A percentile compares a stretch with the other conserved stretches of the same genome.
Evolutionary conservation across 2,329 filamentous ascomycete species (phyloP).

Genomic region (Fusarium hainanense): DNA sequence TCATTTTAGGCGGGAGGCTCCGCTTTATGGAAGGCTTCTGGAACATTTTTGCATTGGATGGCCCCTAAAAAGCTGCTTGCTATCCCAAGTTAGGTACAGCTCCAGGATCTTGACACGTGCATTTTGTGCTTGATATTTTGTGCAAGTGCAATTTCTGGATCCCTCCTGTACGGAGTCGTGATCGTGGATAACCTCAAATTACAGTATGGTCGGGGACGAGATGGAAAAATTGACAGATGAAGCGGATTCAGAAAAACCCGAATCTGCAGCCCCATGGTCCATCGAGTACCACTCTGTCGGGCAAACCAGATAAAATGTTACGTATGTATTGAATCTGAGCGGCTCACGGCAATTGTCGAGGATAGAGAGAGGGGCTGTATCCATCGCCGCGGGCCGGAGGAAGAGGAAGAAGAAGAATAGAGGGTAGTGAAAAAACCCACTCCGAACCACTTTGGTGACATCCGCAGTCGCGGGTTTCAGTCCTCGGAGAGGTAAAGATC

Average conservation of each 20-base stretch:
- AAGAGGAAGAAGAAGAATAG: slow-evolving; percentile 29
- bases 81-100: not conserved
- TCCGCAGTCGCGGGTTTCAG: slow-evolving; percentile 24
- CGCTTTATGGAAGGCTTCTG: slow-evolving; percentile 44
- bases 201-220: slow-evolving; percentile 44
- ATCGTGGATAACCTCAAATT: slow-evolving; percentile 35
- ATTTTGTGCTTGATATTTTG: slow-evolving; percentile 42
- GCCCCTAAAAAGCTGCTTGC: not conserved
- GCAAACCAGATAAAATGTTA: slow-evolving; percentile 16
- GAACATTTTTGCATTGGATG: slow-evolving; percentile 41
- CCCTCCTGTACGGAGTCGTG: not conserved
- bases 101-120: slow-evolving; percentile 37
- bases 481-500: slow-evolving; percentile 33
- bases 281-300: slow-evolving; percentile 28
- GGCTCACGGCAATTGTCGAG: slow-evolving; percentile 20
- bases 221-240: not conserved
- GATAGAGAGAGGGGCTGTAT: slow-evolving; percentile 32
- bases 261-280: slow-evolving; percentile 12
- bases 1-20: slow-evolving; percentile 29
- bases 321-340: slow-evolving; percentile 17
- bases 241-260: not conserved
- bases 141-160: slow-evolving; percentile 38
- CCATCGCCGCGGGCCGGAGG: slow-evolving; percentile 41
- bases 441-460: slow-evolving; percentile 40
- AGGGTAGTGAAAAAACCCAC: slow-evolving; percentile 31